These are phyloP conservation scores for Angomonas deanei DNA, from an alignment of 208 protist species.

Conservation along the genomic window DNA sequence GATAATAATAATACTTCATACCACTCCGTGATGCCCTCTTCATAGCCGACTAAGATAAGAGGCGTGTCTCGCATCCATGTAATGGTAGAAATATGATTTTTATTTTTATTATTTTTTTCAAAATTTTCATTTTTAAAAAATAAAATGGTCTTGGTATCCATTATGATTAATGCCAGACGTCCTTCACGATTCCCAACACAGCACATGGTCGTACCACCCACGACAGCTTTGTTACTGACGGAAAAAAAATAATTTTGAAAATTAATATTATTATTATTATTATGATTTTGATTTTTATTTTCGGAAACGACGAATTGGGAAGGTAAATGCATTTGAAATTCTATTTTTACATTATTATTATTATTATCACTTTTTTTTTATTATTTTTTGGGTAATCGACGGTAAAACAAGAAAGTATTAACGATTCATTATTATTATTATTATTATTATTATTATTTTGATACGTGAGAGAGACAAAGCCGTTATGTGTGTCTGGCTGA, in stretches of 20 bases:
- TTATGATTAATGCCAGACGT: background rate
- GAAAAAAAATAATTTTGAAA: too few species aligned
- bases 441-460: background rate
- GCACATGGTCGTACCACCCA: background rate
- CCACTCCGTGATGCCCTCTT: conserved; percentile 63
- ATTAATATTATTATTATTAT: too few species aligned
- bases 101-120: background rate
- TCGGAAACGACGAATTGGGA: too few species aligned
- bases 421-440: background rate
- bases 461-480: conserved; percentile 57
- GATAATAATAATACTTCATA: conserved; percentile 9
- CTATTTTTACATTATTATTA: too few species aligned
- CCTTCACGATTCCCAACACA: background rate
- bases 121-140: background rate
- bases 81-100: conserved; percentile 47
- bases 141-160: background rate
- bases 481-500: conserved; percentile 79
- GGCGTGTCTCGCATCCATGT: conserved; percentile 81
- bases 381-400: too few species aligned
- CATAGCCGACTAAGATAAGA: conserved; percentile 76
- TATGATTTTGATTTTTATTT: too few species aligned
- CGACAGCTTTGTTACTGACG: background rate
- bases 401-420: background rate
- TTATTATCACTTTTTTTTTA: too few species aligned
- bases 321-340: too few species aligned